Conservation (phyloP, 148 eudicot species). For the Persicaria tinctoria region DNA sequence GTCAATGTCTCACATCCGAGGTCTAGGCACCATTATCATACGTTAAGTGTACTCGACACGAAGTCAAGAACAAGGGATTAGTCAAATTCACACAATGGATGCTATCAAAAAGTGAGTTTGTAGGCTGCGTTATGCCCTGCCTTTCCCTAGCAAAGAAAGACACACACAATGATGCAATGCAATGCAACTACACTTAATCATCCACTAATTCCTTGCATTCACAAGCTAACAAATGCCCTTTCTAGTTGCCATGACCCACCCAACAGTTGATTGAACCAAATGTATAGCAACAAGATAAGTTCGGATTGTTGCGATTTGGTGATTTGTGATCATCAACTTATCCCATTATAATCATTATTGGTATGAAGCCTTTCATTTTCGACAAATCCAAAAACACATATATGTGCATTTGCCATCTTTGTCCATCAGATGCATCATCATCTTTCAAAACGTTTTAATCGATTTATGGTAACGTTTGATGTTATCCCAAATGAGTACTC, state of each 20-base stretch:
- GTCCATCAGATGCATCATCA: no score
- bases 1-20: no score
- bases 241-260: not conserved
- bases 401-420: not conserved
- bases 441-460: no score
- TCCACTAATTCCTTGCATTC: not conserved
- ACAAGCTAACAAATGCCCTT: no score
- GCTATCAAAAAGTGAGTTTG: not conserved
- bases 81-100: no score
- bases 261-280: not conserved
- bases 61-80: no score
- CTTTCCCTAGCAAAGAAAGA: not conserved
- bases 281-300: not conserved
- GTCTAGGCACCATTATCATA: no score
- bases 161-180: not conserved
- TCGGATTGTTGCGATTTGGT: not conserved
- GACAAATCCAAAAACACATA: not conserved
- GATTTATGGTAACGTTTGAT: no score
- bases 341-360: conserved; percentile 2
- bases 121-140: not conserved
- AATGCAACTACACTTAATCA: not conserved
- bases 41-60: no score
- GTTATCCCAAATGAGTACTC: no score
- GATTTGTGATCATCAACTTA: not conserved
- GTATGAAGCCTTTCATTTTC: not conserved